A percentile compares a stretch with the other conserved stretches of the same genome.
Conservation (phyloP, 495 filamentous ascomycete genomes). For the Podospora appendiculata region DNA sequence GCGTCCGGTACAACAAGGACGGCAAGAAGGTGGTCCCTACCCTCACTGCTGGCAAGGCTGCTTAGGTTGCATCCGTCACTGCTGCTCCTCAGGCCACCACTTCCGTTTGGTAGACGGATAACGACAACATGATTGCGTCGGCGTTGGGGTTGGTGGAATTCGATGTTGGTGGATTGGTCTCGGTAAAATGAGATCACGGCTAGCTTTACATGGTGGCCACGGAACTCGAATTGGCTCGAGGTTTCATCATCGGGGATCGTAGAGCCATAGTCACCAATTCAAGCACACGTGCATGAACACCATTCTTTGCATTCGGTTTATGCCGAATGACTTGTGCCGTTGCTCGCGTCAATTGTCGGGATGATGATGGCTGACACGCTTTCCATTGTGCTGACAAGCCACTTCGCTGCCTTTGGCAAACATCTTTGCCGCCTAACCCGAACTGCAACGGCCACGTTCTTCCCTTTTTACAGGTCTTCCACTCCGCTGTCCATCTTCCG, state of each 20-base stretch:
- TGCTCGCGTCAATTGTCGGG: too few relatives aligned
- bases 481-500: too few relatives aligned
- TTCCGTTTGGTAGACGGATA: background rate
- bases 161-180: constrained; percentile 15
- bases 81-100: constrained; percentile 1
- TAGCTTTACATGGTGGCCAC: constrained; percentile 15
- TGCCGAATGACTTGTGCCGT: too few relatives aligned
- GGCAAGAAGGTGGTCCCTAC: constrained; percentile 99
- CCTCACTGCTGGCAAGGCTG: constrained; percentile 45
- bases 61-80: constrained; percentile 10
- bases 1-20: constrained; percentile 99
- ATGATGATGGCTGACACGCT: too few relatives aligned
- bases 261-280: constrained; percentile 26
- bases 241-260: constrained; percentile 14
- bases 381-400: too few relatives aligned
- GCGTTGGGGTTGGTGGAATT: constrained; percentile 23
- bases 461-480: too few relatives aligned
- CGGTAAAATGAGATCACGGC: constrained; percentile 20
- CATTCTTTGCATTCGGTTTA: too few relatives aligned
- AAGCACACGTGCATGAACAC: background rate
- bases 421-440: too few relatives aligned
- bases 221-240: constrained; percentile 15
- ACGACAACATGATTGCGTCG: background rate
- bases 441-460: too few relatives aligned
- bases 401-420: too few relatives aligned